Conservation (phyloP, 495 filamentous ascomycete species). For the Lasiosphaeriaceae sp. region DNA sequence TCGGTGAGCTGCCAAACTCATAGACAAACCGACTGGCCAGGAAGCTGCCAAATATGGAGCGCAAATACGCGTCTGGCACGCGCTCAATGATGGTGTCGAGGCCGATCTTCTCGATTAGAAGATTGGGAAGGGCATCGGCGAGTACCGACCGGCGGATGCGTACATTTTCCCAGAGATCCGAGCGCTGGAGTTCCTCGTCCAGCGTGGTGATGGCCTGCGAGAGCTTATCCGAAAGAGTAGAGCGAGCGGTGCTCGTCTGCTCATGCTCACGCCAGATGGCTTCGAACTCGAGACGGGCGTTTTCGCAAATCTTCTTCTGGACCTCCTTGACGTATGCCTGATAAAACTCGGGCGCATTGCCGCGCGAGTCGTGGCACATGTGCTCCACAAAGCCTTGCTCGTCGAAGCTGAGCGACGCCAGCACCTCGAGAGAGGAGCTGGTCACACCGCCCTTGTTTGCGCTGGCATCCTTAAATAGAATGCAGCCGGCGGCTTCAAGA, state of each 20-base stretch:
- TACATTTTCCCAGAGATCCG: constrained; percentile 84
- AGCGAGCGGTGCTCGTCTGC: constrained; percentile 71
- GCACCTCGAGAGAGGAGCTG: constrained; percentile 93
- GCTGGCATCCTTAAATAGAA: constrained; percentile 95
- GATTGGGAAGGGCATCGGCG: constrained; percentile 76
- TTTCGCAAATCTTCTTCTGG: constrained; percentile 81
- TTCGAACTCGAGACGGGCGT: constrained; percentile 91
- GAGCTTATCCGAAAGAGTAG: constrained; percentile 82
- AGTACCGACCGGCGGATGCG: constrained; percentile 74
- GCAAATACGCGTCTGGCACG: constrained; percentile 88
- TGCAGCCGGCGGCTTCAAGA: constrained; percentile 86
- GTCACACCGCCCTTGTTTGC: constrained; percentile 99
- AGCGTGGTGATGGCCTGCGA: constrained; percentile 88
- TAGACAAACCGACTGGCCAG: constrained; percentile 95
- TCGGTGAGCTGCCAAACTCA: constrained; percentile 83
- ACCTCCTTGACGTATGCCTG: constrained; percentile 86
- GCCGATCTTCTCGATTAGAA: constrained; percentile 84
- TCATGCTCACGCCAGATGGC: constrained; percentile 95
- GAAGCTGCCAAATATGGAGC: constrained; percentile 93
- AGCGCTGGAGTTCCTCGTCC: constrained; percentile 91
- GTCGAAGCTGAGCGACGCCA: constrained; percentile 90
- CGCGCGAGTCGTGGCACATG: constrained; percentile 83
- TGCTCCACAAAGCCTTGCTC: constrained; percentile 81
- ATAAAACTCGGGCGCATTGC: constrained; percentile 85
- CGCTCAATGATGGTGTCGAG: constrained; percentile 79